Evolutionary conservation across 2,329 filamentous ascomycete species (phyloP).

Genomic region (Camillea tinctor): DNA sequence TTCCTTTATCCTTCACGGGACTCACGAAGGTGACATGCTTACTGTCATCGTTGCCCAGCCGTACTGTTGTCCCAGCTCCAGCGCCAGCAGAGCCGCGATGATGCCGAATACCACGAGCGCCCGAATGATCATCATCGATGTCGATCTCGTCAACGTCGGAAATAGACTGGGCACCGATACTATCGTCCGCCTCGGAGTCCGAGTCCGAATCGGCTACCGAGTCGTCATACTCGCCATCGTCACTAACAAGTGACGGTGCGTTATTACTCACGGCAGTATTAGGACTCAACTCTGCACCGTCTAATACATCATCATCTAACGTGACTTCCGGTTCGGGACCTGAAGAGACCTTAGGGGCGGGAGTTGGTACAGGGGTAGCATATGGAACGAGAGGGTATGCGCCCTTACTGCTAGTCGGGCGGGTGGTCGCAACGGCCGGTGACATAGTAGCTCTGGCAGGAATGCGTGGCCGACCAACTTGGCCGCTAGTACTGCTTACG

Average conservation of each 20-base stretch:
- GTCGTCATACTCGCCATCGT: conserved; percentile 76
- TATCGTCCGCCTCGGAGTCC: conserved; percentile 56
- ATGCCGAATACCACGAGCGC: conserved; percentile 42
- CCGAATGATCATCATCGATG: conserved; percentile 56
- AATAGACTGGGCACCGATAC: conserved; percentile 56
- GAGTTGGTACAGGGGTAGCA: conserved; percentile 39
- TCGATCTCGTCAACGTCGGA: conserved; percentile 63
- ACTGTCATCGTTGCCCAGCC: conserved; percentile 52
- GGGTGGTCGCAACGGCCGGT: conserved; percentile 44
- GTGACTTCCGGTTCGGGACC: conserved; percentile 21
- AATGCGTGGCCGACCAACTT: conserved; percentile 50
- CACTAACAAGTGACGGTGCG: conserved; percentile 75
- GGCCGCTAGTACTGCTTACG: conserved; percentile 40
- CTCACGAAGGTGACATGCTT: conserved; percentile 58
- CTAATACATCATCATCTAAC: conserved; percentile 53
- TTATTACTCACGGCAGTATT: conserved; percentile 71
- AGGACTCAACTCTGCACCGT: conserved; percentile 62
- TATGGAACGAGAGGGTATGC: conserved; percentile 40
- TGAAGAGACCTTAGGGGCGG: conserved; percentile 28
- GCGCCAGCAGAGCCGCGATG: conserved; percentile 36
- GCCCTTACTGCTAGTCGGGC: conserved; percentile 59
- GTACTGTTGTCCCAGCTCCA: conserved; percentile 40
- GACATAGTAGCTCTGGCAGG: conserved; percentile 58
- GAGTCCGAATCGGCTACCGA: conserved; percentile 63
- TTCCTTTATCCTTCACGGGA: conserved; percentile 45